These are phyloP conservation scores for Ophiognomonia clavigignenti-juglandacearum DNA, from an alignment of 2,329 filamentous ascomycete genomes.

Conservation along the genomic window DNA sequence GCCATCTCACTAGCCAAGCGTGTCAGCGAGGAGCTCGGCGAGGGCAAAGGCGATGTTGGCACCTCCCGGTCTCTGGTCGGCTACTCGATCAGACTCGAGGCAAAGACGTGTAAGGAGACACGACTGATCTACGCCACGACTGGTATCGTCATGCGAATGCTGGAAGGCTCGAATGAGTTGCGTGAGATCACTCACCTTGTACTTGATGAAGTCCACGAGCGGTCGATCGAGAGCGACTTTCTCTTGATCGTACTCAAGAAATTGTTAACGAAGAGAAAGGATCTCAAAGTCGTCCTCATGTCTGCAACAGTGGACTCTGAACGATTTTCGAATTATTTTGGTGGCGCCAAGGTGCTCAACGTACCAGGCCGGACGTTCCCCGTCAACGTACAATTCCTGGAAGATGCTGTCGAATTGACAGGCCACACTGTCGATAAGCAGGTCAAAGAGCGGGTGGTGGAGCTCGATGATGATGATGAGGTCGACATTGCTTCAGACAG, in stretches of 20 bases:
- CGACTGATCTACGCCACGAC: constrained; percentile 84
- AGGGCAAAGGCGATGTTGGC: constrained; percentile 75
- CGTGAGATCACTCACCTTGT: constrained; percentile 89
- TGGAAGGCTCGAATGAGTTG: constrained; percentile 82
- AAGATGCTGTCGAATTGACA: constrained; percentile 87
- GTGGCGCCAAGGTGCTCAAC: constrained; percentile 78
- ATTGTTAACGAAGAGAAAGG: constrained; percentile 68
- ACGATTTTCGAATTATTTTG: constrained; percentile 83
- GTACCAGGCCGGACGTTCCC: constrained; percentile 94
- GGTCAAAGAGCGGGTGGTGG: constrained; percentile 49
- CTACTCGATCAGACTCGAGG: constrained; percentile 90
- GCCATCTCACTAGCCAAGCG: constrained; percentile 89
- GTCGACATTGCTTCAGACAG: constrained; percentile 43
- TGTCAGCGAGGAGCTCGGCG: constrained; percentile 92
- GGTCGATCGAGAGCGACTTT: constrained; percentile 95
- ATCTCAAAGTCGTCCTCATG: constrained; percentile 93
- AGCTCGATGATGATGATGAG: constrained; percentile 58
- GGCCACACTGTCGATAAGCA: constrained; percentile 60
- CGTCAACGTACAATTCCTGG: constrained; percentile 80
- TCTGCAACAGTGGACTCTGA: constrained; percentile 94
- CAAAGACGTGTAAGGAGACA: constrained; percentile 76
- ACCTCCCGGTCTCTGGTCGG: constrained; percentile 81
- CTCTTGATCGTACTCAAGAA: constrained; percentile 87
- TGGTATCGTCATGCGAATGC: constrained; percentile 95
- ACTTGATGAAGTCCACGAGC: constrained; percentile 96